Base-by-base conservation (phyloP, 192 early-diverging fungal genomes). In the Coemansia asiatica region DNA sequence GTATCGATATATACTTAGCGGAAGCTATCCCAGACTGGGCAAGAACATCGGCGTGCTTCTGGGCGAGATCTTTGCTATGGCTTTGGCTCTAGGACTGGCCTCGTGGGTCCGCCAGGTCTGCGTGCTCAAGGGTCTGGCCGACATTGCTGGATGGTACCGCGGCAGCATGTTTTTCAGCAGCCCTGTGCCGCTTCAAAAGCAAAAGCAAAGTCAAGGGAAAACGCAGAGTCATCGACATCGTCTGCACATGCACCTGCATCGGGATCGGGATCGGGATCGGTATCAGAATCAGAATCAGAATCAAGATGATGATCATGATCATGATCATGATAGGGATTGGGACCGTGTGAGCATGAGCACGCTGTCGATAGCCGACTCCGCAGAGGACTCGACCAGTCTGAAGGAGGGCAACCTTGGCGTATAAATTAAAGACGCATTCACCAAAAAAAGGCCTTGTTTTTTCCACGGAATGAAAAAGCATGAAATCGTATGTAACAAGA, bases 11-110 rank as follows among this genome's bases (percentile, higher is more conserved):
- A 60, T 83, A 6, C 65, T 79, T 16, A 83, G 74, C 63, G 81
- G 78, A 26, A 74, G 66, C 1, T 81, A 76, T 46, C 72, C 79
- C 2, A 61, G 61, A 5, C 38, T 83, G 12, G 72, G 54, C 10
- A 64, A 63, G 48, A 81, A 81, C 23, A 13, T 83, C 10, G 73
- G 71, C 6, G 69, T 85, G 16, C 38, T 85, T 22, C 58, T 85
- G 62, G 81, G 71, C 4, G 79, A 83, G 70, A 70, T 77, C 22
- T 25, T 56, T 16, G 53, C 60, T 4, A 69, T 78, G 65, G 46
- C 54, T 0, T 7, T 78, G 18, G 18, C 71, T 31, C 66, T 83
- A 5, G 71, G 59, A 33, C 50, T 67, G 9, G 65, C 75, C 4
- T 67, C 71, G 19, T 69, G 76, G 44, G 4, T 71, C 6, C 38